Conservation (phyloP, 306 rosid species). For the Cicer cuneatum region DNA sequence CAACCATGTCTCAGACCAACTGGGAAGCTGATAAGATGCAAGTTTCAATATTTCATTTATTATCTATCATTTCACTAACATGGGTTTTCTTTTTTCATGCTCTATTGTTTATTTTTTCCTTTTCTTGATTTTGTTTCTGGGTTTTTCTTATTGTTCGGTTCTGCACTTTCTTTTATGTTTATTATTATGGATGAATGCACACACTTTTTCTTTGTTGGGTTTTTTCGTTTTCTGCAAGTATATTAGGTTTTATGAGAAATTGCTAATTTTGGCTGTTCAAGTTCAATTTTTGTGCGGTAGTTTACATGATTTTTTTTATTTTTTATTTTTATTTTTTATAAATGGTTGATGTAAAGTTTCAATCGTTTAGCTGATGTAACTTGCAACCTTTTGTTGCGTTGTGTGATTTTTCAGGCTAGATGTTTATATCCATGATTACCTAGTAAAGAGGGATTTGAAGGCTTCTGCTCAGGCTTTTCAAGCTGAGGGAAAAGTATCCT, state of each 20-base stretch:
- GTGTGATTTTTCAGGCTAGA: constrained; percentile 75
- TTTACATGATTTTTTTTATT: constrained; percentile 10
- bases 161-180: not conserved
- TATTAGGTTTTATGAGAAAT: constrained; percentile 26
- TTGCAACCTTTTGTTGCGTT: constrained; percentile 31
- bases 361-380: constrained; percentile 36
- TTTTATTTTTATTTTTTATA: constrained; percentile 26
- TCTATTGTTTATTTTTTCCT: constrained; percentile 4
- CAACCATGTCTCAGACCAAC: constrained; percentile 95
- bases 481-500: constrained; percentile 97
- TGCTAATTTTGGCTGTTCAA: constrained; percentile 19
- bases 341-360: constrained; percentile 38
- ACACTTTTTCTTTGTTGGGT: not conserved
- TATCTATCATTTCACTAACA: constrained; percentile 18
- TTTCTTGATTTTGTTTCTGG: constrained; percentile 47
- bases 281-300: constrained; percentile 11
- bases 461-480: constrained; percentile 98
- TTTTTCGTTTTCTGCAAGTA: constrained; percentile 32
- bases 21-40: constrained; percentile 99
- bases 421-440: constrained; percentile 95
- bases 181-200: constrained; percentile 6
- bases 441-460: constrained; percentile 94
- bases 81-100: constrained; percentile 46
- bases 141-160: constrained; percentile 7
- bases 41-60: constrained; percentile 30